Conservation (phyloP, 176 grass and related monocot genomes). For the Oryza meyeriana region DNA sequence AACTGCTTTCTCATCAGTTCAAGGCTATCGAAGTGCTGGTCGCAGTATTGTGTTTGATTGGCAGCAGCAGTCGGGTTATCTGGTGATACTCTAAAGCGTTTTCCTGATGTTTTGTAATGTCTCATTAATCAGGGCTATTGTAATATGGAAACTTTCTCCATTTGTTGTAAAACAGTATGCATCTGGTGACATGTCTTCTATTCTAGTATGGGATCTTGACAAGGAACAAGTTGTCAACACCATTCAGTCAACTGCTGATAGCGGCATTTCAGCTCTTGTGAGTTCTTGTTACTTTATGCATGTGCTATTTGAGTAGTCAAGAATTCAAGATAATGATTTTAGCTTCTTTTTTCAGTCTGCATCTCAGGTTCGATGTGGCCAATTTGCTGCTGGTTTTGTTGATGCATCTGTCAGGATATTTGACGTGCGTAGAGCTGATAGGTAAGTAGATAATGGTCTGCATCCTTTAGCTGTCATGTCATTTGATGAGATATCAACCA, state of each 20-base stretch:
- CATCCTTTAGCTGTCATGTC: constrained; percentile 3
- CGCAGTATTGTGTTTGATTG: constrained; percentile 75
- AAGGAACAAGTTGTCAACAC: constrained; percentile 75
- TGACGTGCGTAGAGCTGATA: constrained; percentile 68
- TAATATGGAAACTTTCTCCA: constrained; percentile 16
- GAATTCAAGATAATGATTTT: constrained; percentile 15
- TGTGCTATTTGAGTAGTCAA: constrained; percentile 13
- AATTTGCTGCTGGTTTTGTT: constrained; percentile 79
- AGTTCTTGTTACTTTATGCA: constrained; percentile 33
- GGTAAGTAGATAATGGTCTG: constrained; percentile 44
- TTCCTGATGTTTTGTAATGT: not conserved
- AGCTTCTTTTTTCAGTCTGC: constrained; percentile 65
- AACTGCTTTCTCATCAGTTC: constrained; percentile 91
- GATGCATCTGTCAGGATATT: constrained; percentile 86
- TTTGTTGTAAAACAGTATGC: constrained; percentile 66
- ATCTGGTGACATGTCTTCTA: constrained; percentile 73
- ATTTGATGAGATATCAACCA: constrained; percentile 15
- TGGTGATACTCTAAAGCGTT: constrained; percentile 51
- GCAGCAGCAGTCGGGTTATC: constrained; percentile 94
- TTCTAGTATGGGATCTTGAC: constrained; percentile 90
- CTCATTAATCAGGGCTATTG: not conserved
- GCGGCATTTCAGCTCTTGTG: constrained; percentile 77
- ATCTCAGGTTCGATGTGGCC: constrained; percentile 64
- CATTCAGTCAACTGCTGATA: constrained; percentile 65
- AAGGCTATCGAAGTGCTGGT: constrained; percentile 53